Percentiles rank a stretch among this genome's conserved stretches.
phyloP scores from a whole-genome alignment of 495 filamentous ascomycete genomes.

The Tuber umbilicatum region DNA sequence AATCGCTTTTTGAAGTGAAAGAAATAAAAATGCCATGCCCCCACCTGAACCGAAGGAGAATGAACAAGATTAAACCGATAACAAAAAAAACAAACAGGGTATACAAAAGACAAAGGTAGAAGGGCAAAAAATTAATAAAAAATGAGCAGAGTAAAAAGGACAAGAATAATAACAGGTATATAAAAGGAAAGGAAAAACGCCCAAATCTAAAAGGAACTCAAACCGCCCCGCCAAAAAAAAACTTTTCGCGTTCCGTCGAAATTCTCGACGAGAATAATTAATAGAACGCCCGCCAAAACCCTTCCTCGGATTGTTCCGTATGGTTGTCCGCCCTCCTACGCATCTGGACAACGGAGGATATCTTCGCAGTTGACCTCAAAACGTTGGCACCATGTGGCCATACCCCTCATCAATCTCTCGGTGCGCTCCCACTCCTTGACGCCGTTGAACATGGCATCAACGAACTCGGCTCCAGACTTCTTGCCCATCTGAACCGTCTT shows the following conservation, averaged over 20 bases:
- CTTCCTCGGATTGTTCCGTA: constrained; percentile 12
- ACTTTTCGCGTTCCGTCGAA: constrained; percentile 26
- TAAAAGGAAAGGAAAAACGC: constrained; percentile 16
- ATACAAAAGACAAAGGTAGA: constrained; percentile 31
- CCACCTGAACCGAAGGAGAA: constrained; percentile 11
- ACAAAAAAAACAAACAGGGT: constrained; percentile 30
- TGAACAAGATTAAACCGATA: constrained; percentile 34
- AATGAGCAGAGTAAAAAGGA: constrained; percentile 19
- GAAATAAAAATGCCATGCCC: constrained; percentile 8
- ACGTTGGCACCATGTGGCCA: constrained; percentile 88
- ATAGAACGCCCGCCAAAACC: constrained; percentile 24
- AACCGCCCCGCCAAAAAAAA: constrained; percentile 27
- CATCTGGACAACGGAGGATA: constrained; percentile 59
- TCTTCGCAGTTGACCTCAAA: constrained; percentile 97
- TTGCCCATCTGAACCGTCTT: constrained; percentile 76
- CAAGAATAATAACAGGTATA: constrained; percentile 34
- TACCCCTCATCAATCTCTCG: constrained; percentile 88
- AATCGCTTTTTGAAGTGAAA: constrained; percentile 35
- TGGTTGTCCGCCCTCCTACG: constrained; percentile 20
- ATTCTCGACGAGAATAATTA: neutral
- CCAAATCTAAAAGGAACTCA: constrained; percentile 28
- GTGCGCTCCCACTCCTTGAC: constrained; percentile 87
- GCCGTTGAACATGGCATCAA: constrained; percentile 90
- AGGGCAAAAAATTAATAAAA: constrained; percentile 8
- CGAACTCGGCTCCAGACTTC: constrained; percentile 91